phyloP scores from a whole-genome alignment of 495 filamentous ascomycete species.

The Penicillium herquei region DNA sequence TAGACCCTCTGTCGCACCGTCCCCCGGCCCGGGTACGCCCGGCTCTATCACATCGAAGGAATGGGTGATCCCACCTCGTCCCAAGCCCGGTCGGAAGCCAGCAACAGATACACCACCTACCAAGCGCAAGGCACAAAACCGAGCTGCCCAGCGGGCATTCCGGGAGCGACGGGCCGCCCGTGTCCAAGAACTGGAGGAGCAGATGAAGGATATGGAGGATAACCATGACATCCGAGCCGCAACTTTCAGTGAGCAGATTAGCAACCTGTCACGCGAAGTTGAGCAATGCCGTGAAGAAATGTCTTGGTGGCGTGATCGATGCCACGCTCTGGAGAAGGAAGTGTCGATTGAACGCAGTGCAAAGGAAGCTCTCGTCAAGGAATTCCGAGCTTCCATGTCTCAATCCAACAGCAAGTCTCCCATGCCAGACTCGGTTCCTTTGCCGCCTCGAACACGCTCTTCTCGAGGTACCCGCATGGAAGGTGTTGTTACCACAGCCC shows the following conservation, averaged over 20 bases:
- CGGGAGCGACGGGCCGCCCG: conserved; percentile 82
- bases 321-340: conserved; percentile 48
- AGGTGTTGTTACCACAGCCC: conserved; percentile 12
- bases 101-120: conserved; percentile 88
- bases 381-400: conserved; percentile 37
- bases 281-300: conserved; percentile 49
- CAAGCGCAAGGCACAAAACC: conserved; percentile 89
- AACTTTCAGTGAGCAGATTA: conserved; percentile 46
- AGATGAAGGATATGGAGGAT: conserved; percentile 65
- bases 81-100: conserved; percentile 91
- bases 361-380: conserved; percentile 41
- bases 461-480: conserved; percentile 26
- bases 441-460: conserved; percentile 27
- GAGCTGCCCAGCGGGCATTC: conserved; percentile 88
- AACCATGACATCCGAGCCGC: conserved; percentile 46
- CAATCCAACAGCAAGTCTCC: conserved; percentile 19
- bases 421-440: conserved; percentile 33
- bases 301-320: conserved; percentile 48
- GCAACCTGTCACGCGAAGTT: conserved; percentile 49
- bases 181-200: conserved; percentile 82
- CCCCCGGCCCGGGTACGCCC: conserved; percentile 42
- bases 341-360: conserved; percentile 43
- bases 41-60: conserved; percentile 67
- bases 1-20: conserved; percentile 38
- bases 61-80: conserved; percentile 85